Base-by-base conservation (phyloP, 768 basidiomycete species). In the Leccinellum luteum region DNA sequence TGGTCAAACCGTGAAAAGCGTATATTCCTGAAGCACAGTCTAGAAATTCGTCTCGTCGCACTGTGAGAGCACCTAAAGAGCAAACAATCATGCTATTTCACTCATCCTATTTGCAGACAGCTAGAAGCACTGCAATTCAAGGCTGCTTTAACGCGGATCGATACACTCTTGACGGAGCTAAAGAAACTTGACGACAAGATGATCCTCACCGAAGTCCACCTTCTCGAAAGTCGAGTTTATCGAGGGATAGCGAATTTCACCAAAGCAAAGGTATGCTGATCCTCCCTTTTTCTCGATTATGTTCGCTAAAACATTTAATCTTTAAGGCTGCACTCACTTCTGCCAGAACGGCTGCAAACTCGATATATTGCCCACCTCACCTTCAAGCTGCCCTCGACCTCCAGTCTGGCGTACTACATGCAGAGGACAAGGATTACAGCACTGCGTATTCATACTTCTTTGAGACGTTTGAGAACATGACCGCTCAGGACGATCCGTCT, bases 361-460 rank as follows among this genome's bases (percentile, higher is more conserved):
- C 92, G 2, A 96, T 98, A 68, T 98, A 98, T 77, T 97, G 94
- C 65, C 86, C 88, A 30, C 86, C 88, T 13, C 76, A 83, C 56
- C 77, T 90, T 15, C 86, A 80, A 66, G 79, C 80, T 3, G 74
- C 78, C 14, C 76, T 85, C 30, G 87, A 90, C 65, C 78, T 88
- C 27, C 87, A 89, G 66, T 81, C 81, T 44, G 89, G 96, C 4
- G 79, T 96, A 44, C 81, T 98, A 10, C 93, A 97, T 66, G 94
- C 96, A 0, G 95, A 99, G 64, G 96, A 99, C 67, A 96, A 95
- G 69, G 96, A 98, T 74, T 98, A 97, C 73, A 95, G 84, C 57
- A 99, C 96, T 0, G 96, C 87, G 21, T 97, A 97, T 73, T 94
- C 92, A 0, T 99, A 98, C 76, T 98, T 98, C 75, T 94, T 92